These are phyloP conservation scores for Sporothrix globosa DNA, from an alignment of 2,329 filamentous ascomycete genomes.

Conservation along the genomic window DNA sequence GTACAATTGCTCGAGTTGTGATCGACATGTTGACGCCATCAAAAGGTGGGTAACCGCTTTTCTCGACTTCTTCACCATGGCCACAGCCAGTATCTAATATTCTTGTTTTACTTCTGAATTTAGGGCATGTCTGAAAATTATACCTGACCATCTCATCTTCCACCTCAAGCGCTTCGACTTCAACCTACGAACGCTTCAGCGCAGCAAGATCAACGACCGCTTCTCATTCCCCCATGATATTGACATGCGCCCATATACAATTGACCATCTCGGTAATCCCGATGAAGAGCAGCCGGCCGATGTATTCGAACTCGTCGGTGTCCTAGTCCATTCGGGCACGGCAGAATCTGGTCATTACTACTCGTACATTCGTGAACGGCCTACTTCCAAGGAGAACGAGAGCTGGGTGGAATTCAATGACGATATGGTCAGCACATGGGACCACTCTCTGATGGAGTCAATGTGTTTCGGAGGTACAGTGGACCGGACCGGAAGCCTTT, in stretches of 20 bases:
- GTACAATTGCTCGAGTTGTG: conserved; percentile 93
- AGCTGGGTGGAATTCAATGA: conserved; percentile 95
- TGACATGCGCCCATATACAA: conserved; percentile 86
- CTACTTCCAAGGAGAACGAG: conserved; percentile 50
- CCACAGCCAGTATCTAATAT: not conserved
- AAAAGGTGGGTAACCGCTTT: conserved; percentile 63
- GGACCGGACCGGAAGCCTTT: conserved; percentile 41
- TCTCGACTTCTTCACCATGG: not conserved
- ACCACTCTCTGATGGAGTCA: conserved; percentile 70
- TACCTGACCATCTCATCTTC: conserved; percentile 93
- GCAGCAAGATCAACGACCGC: conserved; percentile 93
- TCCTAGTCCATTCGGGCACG: conserved; percentile 90
- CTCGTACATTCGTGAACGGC: conserved; percentile 85
- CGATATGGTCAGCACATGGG: conserved; percentile 75
- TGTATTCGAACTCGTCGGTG: conserved; percentile 88
- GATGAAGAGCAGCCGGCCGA: conserved; percentile 64
- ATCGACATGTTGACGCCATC: conserved; percentile 86
- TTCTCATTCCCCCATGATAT: conserved; percentile 85
- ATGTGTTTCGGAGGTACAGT: conserved; percentile 77
- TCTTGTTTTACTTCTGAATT: not conserved
- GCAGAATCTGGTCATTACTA: conserved; percentile 97
- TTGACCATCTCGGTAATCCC: conserved; percentile 75
- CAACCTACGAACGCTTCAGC: conserved; percentile 73
- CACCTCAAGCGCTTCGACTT: conserved; percentile 90
- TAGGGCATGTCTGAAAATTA: conserved; percentile 85